Conservation (phyloP, 2,329 filamentous ascomycete species). For the Fusarium floridanum region DNA sequence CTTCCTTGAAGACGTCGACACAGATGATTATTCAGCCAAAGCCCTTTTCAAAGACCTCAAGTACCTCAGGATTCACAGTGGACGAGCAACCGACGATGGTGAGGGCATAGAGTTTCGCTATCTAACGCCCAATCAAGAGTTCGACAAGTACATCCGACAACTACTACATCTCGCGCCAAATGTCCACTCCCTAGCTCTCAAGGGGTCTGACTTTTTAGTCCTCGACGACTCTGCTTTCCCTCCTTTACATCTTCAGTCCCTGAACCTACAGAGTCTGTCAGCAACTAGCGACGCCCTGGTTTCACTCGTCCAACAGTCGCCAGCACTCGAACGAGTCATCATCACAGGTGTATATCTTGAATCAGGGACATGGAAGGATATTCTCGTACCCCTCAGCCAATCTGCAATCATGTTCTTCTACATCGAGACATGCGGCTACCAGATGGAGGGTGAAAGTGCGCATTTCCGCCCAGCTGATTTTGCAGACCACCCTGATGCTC, state of each 20-base stretch:
- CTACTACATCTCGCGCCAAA: constrained; percentile 7
- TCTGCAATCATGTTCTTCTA: constrained; percentile 3
- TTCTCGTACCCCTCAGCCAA: constrained; percentile 1
- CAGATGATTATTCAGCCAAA: not conserved
- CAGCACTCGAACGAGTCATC: not conserved
- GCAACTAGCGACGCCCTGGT: not conserved
- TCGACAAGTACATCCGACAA: constrained; percentile 2
- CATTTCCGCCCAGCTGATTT: not conserved
- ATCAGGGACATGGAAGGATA: constrained; percentile 9
- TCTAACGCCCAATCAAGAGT: not conserved
- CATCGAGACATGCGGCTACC: constrained; percentile 10
- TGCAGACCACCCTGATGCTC: not conserved
- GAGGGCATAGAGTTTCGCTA: constrained; percentile 3
- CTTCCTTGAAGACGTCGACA: constrained; percentile 3
- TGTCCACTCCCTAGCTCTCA: not conserved
- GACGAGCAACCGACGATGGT: not conserved
- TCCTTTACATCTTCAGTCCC: not conserved
- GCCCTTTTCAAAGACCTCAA: constrained; percentile 7
- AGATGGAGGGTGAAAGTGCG: not conserved
- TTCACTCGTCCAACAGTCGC: constrained; percentile 2
- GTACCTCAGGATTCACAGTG: not conserved
- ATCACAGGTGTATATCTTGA: constrained; percentile 2
- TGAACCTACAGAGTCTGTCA: constrained; percentile 1
- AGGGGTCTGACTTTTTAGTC: not conserved
- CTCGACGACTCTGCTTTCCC: constrained; percentile 1